Evolutionary conservation across 495 filamentous ascomycete species (phyloP), one percentile per base, ranked within the genome.

Genomic region (Symbiotaphrina buchneri): DNA sequence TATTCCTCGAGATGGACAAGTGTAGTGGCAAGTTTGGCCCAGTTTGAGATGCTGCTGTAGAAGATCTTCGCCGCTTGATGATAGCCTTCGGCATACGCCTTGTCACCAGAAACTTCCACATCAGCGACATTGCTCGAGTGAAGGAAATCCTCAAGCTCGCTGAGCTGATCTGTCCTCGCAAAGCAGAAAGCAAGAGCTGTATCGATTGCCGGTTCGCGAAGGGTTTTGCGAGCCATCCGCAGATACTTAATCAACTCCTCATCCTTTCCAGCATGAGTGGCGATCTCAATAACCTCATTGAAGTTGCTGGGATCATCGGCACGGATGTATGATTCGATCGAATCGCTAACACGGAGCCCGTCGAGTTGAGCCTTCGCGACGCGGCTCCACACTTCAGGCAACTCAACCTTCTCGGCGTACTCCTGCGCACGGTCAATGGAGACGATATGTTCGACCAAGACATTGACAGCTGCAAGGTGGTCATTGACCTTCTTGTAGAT

Each of bases 31-130:
- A 99, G 69, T 60, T 95, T 95, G 35, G 90, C 87, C 90, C 90
- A 99, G 63, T 99, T 99, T 21, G 85, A 94, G 52, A 99, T 91
- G 60, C 77, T 94, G 30, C 71, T 79, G 55, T 72, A 99, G 63
- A 99, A 95, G 46, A 95, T 95, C 65, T 99, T 99, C 36, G 90
- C 81, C 16, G 90, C 90, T 55, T 93, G 74, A 46, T 93, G 81
- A 47, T 75, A 78, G 27, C 85, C 85, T 53, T 95, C 87, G 41
- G 70, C 74, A 47, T 93, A 94, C 19, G 90, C 87, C 59, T 91
- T 92, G 61, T 99, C 90, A 57, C 90, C 90, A 23, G 81, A 93
- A 33, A 84, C 73, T 42, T 95, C 90, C 35, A 94, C 59, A 42
- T 94, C 81, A 30, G 90, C 85, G 34, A 94, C 87, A 39, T 99